Evolutionary conservation across 352 stramenopile species (phyloP).

Genomic region (Phytopythium vexans): DNA sequence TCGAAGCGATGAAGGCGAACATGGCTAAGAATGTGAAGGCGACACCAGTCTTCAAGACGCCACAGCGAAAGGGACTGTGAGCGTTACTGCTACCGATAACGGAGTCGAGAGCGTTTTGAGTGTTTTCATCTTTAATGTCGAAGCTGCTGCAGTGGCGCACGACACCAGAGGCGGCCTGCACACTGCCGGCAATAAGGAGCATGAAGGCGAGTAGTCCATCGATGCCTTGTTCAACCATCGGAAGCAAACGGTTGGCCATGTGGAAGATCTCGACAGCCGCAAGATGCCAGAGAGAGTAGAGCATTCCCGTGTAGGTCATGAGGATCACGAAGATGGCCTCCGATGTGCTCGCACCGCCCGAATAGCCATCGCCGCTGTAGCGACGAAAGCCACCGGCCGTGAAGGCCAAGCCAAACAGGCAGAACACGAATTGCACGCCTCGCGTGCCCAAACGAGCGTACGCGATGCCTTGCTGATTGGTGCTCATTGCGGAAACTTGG

Average conservation of each 20-base stretch:
- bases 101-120: constrained; percentile 3
- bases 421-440: constrained; percentile 25
- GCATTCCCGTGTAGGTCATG: constrained; percentile 37
- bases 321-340: constrained; percentile 34
- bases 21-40: constrained; percentile 42
- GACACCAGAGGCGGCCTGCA: constrained; percentile 28
- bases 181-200: constrained; percentile 37
- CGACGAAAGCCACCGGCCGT: constrained; percentile 23
- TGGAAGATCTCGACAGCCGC: constrained; percentile 28
- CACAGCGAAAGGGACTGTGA: constrained; percentile 25
- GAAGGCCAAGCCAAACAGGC: constrained; percentile 26
- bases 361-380: not conserved
- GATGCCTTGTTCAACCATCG: constrained; percentile 9
- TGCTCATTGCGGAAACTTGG: no score
- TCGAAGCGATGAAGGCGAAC: constrained; percentile 22
- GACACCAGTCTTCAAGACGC: constrained; percentile 30
- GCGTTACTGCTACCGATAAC: no score
- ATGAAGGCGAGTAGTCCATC: constrained; percentile 27
- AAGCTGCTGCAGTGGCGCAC: constrained; percentile 32
- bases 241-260: constrained; percentile 7
- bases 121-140: not conserved
- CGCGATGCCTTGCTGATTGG: no score
- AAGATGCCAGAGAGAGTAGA: constrained; percentile 32
- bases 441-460: constrained; percentile 7
- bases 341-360: constrained; percentile 11